phyloP scores from a whole-genome alignment of 2,329 filamentous ascomycete species.

The Bipolaris oryzae region DNA sequence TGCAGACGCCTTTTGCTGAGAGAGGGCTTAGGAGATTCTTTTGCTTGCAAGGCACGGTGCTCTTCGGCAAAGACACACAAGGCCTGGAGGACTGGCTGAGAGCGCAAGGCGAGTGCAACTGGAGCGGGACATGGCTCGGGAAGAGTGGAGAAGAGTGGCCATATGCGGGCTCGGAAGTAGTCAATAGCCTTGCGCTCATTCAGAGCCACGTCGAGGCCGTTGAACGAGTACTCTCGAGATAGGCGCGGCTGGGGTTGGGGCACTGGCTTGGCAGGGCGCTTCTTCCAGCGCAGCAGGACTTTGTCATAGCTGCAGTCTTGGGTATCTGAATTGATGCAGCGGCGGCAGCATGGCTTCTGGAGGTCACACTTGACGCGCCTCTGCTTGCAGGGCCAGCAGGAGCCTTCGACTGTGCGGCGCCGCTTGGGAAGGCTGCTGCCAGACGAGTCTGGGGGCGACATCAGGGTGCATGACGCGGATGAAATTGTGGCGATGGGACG shows the following conservation, averaged over 20 bases:
- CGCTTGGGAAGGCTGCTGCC: slow-evolving; percentile 15
- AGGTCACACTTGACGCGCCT: slow-evolving; percentile 15
- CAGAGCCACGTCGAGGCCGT: slow-evolving; percentile 8
- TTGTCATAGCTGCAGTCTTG: slow-evolving; percentile 17
- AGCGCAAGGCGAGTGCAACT: slow-evolving; percentile 16
- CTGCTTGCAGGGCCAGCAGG: slow-evolving; percentile 18
- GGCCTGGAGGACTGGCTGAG: slow-evolving; percentile 20
- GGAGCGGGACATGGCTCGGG: slow-evolving; percentile 17
- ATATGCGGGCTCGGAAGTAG: slow-evolving; percentile 21
- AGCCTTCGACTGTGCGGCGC: slow-evolving; percentile 17
- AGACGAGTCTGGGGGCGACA: slow-evolving; percentile 16
- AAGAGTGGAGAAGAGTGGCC: slow-evolving; percentile 21
- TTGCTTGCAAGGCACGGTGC: slow-evolving; percentile 18
- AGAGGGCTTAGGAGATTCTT: slow-evolving; percentile 6
- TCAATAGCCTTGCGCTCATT: slow-evolving; percentile 22
- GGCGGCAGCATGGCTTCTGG: slow-evolving; percentile 10
- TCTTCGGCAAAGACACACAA: slow-evolving; percentile 20
- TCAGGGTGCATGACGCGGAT: slow-evolving; percentile 17
- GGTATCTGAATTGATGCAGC: slow-evolving; percentile 6
- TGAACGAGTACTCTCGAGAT: slow-evolving; percentile 1
- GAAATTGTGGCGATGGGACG: not conserved
- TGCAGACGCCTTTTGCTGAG: slow-evolving; percentile 11
- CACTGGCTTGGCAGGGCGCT: slow-evolving; percentile 15
- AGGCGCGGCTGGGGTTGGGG: slow-evolving; percentile 5
- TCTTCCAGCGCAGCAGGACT: slow-evolving; percentile 14